Percentiles rank a stretch among this genome's conserved stretches.
These are phyloP conservation scores for Coniochaeta ligniaria DNA, from an alignment of 2,329 filamentous ascomycete species.

Conservation along the genomic window DNA sequence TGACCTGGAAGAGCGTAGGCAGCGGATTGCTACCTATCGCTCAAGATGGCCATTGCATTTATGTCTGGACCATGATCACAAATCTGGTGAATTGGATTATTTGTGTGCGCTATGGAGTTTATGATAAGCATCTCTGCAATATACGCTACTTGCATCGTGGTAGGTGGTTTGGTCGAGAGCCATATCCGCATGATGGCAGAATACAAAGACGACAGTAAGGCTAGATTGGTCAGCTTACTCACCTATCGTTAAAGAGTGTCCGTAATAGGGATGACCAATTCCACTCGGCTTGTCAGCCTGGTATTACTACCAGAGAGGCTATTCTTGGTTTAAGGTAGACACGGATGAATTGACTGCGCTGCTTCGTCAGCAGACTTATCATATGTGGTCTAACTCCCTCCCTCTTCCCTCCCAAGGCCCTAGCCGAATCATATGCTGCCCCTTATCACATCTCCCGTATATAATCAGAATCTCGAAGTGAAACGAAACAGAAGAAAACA, in stretches of 20 bases:
- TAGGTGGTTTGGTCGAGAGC: neutral
- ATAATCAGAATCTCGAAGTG: neutral
- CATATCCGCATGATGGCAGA: neutral
- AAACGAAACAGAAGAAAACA: constrained; percentile 1
- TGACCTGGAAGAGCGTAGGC: neutral
- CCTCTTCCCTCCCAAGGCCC: neutral
- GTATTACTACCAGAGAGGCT: too few species aligned
- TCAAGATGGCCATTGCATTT: neutral
- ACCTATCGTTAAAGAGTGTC: too few species aligned
- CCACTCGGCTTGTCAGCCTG: neutral
- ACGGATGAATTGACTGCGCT: neutral
- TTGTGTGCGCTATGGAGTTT: too few species aligned
- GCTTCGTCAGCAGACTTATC: neutral
- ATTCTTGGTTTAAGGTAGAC: too few species aligned
- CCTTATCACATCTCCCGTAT: neutral
- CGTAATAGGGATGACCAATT: neutral
- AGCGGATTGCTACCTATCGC: neutral
- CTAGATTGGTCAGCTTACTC: too few species aligned
- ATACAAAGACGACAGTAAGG: too few species aligned
- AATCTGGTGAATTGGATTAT: neutral
- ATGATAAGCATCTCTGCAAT: too few species aligned
- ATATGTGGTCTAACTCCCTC: neutral
- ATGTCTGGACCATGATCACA: neutral
- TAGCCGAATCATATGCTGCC: neutral
- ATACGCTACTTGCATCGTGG: too few species aligned